Evolutionary conservation across 176 grass and related monocot genomes (phyloP), one percentile per base, ranked within the genome.

Genomic region (Zoysia pacifica): DNA sequence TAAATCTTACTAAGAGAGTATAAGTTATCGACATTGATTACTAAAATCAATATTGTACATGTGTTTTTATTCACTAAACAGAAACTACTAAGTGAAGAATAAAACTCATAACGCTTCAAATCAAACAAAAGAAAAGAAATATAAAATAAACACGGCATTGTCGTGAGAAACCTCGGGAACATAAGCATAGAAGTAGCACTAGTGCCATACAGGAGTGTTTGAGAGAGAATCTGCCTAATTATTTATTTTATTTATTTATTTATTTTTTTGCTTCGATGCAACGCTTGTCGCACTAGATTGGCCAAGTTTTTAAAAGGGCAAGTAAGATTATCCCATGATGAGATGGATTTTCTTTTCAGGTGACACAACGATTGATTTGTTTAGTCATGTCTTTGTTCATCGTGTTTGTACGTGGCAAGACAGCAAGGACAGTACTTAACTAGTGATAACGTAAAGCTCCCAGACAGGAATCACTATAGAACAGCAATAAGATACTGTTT

Each of bases 151-250:
- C 53, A 62, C 43, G 76, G 49, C 77, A 83, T 39, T 68, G 91
- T 87, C 87, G 81, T 87, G 14, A 69, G 48, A 85, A 85, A 81
- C 85, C 87, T 94, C 87, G 94, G 89, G 91, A 90, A 94, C 75
- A 72, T 64, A 88, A 82, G 82, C 58, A 80, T 75, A 70, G 84
- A 84, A 89, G 53, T 65, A 76, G 65, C 49, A 40, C 64, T 66
- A 48, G 56, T 85, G 81, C 82, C 77, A 84, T 81, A 56, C 77
- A 84, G 65, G 39, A 12, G 48, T 70, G 56, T n/a, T 76, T 56
- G 72, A 65, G 82, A 71, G 72, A 65, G 82, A 71, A 67, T 60
- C 61, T 67, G 50, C 37, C 76, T 67, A 49, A 72, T 66, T 84
- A 80, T 11, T 63, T 11, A n/a, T n/a, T n/a, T n/a, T n/a, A n/a